Evolutionary conservation across 352 stramenopile species (phyloP).

Genomic region (Phytopythium montanum): DNA sequence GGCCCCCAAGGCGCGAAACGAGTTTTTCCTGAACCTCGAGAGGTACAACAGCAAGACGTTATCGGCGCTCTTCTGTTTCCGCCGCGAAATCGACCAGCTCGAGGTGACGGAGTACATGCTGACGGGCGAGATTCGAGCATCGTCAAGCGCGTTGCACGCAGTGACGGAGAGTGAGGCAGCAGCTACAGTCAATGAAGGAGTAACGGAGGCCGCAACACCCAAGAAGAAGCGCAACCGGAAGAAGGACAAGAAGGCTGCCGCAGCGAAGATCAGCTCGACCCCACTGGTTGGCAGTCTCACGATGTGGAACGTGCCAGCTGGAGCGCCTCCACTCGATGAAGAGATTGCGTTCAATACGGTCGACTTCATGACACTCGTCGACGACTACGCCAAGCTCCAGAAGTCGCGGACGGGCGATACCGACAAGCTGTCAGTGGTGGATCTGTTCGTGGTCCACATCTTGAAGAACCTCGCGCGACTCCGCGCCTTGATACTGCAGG

Average conservation of each 20-base stretch:
- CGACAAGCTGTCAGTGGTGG: slow-evolving; percentile 13
- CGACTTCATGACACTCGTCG: slow-evolving; percentile 3
- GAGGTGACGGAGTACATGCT: slow-evolving; percentile 22
- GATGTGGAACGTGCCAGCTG: slow-evolving; percentile 21
- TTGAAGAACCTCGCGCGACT: slow-evolving; percentile 16
- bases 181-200: too few relatives aligned
- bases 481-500: slow-evolving; percentile 10
- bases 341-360: slow-evolving; percentile 15
- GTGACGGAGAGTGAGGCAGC: background rate
- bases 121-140: slow-evolving; percentile 17
- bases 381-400: slow-evolving; percentile 8
- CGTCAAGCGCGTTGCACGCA: background rate
- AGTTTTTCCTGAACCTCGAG: slow-evolving; percentile 15
- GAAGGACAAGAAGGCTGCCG: background rate
- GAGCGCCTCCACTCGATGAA: slow-evolving; percentile 8
- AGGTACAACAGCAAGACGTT: slow-evolving; percentile 9
- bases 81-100: slow-evolving; percentile 15
- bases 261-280: background rate
- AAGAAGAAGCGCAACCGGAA: slow-evolving; percentile 5
- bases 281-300: slow-evolving; percentile 16
- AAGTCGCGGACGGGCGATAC: slow-evolving; percentile 1
- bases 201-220: too few relatives aligned
- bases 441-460: slow-evolving; percentile 22
- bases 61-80: slow-evolving; percentile 8
- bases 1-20: slow-evolving; percentile 12